Evolutionary conservation across 345 rosid species (phyloP).

Genomic region (Lenwebbia sp.): DNA sequence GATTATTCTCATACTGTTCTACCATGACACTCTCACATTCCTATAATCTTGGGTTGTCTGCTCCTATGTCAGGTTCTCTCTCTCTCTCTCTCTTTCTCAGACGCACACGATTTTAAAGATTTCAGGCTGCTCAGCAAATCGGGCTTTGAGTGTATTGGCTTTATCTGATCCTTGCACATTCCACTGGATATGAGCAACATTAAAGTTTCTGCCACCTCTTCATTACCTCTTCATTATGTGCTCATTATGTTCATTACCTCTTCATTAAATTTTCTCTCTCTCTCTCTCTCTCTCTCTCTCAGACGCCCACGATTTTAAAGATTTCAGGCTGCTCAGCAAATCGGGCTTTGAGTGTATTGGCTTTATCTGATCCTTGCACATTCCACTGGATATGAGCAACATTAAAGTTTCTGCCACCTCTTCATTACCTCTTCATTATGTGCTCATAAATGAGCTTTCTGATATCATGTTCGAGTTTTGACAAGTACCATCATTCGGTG

Average conservation of each 20-base stretch:
- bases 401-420: not conserved
- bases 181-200: not conserved
- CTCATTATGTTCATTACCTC: too few species aligned
- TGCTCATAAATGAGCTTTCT: not conserved
- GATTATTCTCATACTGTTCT: not conserved
- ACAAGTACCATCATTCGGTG: not conserved
- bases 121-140: not conserved
- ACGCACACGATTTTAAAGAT: not conserved
- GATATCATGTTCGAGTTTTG: not conserved
- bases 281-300: too few species aligned
- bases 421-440: not conserved
- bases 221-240: not conserved
- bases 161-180: not conserved
- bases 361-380: not conserved
- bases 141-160: not conserved
- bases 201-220: not conserved
- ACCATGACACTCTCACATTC: not conserved
- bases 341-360: not conserved
- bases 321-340: not conserved
- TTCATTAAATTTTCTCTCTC: too few species aligned
- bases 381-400: not conserved
- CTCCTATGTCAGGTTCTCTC: not conserved
- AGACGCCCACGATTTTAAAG: not conserved
- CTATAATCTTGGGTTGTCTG: not conserved
- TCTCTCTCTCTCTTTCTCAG: not conserved